Conservation (phyloP, 768 basidiomycete genomes). For the Tylopilus subfusipes region DNA sequence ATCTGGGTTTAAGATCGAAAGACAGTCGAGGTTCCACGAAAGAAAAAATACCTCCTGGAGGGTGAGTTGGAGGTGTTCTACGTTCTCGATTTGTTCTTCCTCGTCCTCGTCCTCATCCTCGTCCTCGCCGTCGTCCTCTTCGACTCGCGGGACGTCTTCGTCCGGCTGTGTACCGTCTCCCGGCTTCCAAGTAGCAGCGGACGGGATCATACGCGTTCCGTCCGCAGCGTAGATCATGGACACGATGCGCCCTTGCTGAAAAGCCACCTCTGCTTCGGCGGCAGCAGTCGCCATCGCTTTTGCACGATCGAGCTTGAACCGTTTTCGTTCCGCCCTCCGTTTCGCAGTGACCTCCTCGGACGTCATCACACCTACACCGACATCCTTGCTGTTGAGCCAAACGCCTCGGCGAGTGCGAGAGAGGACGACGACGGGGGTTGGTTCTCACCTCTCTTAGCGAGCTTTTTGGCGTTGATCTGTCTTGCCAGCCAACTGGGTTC, state of each 20-base stretch:
- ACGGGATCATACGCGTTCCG: slow-evolving; percentile 52
- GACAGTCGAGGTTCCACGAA: slow-evolving; percentile 77
- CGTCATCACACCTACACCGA: slow-evolving; percentile 42
- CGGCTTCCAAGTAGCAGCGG: slow-evolving; percentile 78
- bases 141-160: slow-evolving; percentile 13
- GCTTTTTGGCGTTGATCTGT: slow-evolving; percentile 57
- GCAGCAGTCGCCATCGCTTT: slow-evolving; percentile 79
- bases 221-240: slow-evolving; percentile 55
- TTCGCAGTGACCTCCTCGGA: slow-evolving; percentile 90
- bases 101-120: slow-evolving; percentile 37
- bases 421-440: neutral
- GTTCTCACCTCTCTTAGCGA: slow-evolving; percentile 54
- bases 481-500: slow-evolving; percentile 92
- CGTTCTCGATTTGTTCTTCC: slow-evolving; percentile 58
- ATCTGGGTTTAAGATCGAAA: slow-evolving; percentile 62
- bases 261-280: slow-evolving; percentile 74
- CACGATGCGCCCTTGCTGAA: slow-evolving; percentile 65
- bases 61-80: slow-evolving; percentile 90
- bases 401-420: neutral
- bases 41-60: slow-evolving; percentile 90
- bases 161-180: slow-evolving; percentile 21
- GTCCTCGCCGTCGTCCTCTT: slow-evolving; percentile 30
- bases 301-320: slow-evolving; percentile 92
- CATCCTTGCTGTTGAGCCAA: neutral
- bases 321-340: slow-evolving; percentile 81